These are phyloP conservation scores for Talaromyces sp. DNA, from an alignment of 2,329 filamentous ascomycete species.

Conservation along the genomic window DNA sequence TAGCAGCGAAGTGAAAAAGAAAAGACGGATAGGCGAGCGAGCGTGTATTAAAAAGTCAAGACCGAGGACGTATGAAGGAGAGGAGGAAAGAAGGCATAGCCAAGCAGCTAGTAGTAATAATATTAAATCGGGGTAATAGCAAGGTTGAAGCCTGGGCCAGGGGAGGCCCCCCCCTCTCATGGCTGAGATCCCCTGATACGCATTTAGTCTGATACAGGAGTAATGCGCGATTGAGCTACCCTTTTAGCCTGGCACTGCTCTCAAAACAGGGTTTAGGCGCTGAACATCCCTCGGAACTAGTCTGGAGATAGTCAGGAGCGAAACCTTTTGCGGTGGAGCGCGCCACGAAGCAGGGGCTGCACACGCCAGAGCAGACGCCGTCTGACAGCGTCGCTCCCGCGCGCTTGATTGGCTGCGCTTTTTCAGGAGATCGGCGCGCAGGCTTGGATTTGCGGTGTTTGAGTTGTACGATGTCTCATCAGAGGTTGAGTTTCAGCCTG, in stretches of 20 bases:
- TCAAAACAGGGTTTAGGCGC: neutral
- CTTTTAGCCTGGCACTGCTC: neutral
- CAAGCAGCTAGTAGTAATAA: neutral
- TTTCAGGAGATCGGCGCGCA: neutral
- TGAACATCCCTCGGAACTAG: neutral
- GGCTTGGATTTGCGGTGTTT: neutral
- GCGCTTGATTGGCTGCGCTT: neutral
- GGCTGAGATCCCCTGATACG: neutral
- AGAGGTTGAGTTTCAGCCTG: neutral
- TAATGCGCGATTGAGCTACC: neutral
- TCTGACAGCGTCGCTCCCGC: neutral
- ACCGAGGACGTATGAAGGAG: neutral
- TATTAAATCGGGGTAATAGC: neutral
- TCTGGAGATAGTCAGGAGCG: neutral
- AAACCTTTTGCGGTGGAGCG: neutral
- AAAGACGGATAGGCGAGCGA: neutral
- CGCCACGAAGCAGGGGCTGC: neutral
- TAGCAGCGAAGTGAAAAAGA: neutral
- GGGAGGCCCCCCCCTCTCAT: neutral
- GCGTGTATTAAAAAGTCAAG: neutral
- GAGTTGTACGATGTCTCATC: neutral
- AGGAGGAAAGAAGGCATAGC: neutral
- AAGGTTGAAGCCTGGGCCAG: neutral
- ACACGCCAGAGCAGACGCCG: neutral
- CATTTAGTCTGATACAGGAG: neutral